Base-by-base conservation (phyloP, 805 yeast genomes). In the Candida verbasci region DNA sequence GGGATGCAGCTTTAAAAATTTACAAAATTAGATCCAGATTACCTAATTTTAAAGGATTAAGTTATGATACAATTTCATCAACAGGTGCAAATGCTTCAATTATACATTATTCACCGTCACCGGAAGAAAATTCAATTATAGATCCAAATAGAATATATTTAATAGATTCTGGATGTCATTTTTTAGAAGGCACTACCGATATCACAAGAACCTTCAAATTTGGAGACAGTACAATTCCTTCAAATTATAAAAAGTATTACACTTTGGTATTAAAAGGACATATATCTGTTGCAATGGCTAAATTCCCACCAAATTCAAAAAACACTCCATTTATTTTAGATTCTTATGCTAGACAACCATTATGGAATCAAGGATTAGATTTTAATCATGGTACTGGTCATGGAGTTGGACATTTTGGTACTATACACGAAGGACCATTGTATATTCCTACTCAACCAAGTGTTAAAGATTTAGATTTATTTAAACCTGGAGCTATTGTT, bases 301-400 rank as follows among this genome's bases (percentile, higher is more conserved):
- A 78, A 16, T 86, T 93, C 61, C 93, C 93, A 3, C 52, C 57
- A 33, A 70, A 70, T 26, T 78, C 75, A 36, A 82, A 82, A 4
- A 74, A 86, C 1, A 75, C 83, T 8, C 95, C 96, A 0, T 72
- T 75, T 38, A 74, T 77, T 50, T 75, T 93, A 23, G 98, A 93
- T 53, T 66, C 78, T 0, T 68, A 88, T 35, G 95, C 96, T 0
- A 72, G 98, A 45, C 88, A 82, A 57, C 81, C 76, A 35, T 63
- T 93, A 41, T 85, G 94, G 88, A 67, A 76, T 26, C 70, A 78
- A 35, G 97, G 97, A 0, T 65, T 86, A 33, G 93, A 86, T 55
- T 93, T 85, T 56, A 76, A 81, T 44, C 98, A 93, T 59, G 97
- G 98, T 8, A 87, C 97, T 0, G 96, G 97, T 2, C 98, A 93